Percentiles rank a stretch among this genome's conserved stretches.
Conservation (phyloP, 441 rosid species). For the Raphanus hybrid region DNA sequence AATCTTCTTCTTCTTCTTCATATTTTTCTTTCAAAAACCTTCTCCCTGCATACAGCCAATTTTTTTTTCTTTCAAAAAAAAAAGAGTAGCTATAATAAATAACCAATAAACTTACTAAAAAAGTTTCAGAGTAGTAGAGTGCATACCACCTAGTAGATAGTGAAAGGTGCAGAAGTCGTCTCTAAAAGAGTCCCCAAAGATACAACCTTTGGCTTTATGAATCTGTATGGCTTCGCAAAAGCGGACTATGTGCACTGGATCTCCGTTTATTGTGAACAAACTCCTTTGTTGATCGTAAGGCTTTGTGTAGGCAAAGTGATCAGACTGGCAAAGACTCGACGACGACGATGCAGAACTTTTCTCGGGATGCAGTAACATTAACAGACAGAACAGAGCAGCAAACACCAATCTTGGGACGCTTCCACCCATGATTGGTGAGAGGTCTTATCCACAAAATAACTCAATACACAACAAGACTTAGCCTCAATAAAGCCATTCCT, state of each 20-base stretch:
- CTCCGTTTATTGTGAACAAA: slow-evolving; percentile 65
- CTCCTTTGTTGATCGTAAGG: slow-evolving; percentile 41
- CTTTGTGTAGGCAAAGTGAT: slow-evolving; percentile 52
- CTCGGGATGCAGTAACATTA: slow-evolving; percentile 50
- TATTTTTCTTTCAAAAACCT: slow-evolving; percentile 51
- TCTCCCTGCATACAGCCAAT: slow-evolving; percentile 47
- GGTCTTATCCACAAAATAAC: neutral
- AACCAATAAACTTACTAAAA: neutral
- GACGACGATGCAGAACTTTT: slow-evolving; percentile 49
- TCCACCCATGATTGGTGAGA: slow-evolving; percentile 33
- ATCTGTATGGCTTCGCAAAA: slow-evolving; percentile 67
- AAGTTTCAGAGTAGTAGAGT: neutral
- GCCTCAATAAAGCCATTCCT: slow-evolving; percentile 13
- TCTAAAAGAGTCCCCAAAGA: slow-evolving; percentile 42
- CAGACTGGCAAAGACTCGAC: slow-evolving; percentile 57
- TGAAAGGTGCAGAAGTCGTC: slow-evolving; percentile 40
- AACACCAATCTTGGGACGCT: slow-evolving; percentile 42
- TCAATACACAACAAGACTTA: slow-evolving; percentile 1
- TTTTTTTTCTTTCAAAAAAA: too few species aligned
- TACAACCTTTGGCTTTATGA: slow-evolving; percentile 56
- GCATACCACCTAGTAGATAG: slow-evolving; percentile 68
- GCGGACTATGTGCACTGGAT: slow-evolving; percentile 48
- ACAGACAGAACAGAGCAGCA: slow-evolving; percentile 28
- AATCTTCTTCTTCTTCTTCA: slow-evolving; percentile 9
- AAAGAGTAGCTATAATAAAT: neutral